Evolutionary conservation across 176 grass and related monocot genomes (phyloP), one percentile per base, ranked within the genome.

Genomic region (Carex scoparia): DNA sequence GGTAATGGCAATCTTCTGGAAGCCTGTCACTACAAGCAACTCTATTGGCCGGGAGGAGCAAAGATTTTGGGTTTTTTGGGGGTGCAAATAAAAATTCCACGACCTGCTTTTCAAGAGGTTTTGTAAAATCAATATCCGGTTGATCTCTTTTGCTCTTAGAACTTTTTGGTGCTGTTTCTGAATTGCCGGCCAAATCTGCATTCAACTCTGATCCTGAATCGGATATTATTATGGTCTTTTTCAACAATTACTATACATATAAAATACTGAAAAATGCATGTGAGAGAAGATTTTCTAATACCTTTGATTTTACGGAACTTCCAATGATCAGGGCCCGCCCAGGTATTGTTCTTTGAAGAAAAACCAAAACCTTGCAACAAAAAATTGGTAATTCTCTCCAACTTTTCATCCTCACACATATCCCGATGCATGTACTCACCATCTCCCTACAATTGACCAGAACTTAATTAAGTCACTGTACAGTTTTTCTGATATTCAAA

Each of bases 301-400:
- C 96, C 93, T 92, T 92, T 95, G 81, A 65, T 79, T 88, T 98
- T 98, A 60, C 31, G 81, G 89, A 92, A 98, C 70, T 95, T 98
- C 96, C 96, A 98, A 89, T 98, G 96, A 74, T 98, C 96, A 11
- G 93, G 96, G 80, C 96, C 96, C 78, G 96, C 95, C 95, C 92
- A 98, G 27, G 96, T 91, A 94, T 98, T 98, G 85, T 91, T 89
- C 84, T 92, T 98, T 56, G 88, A 92, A 84, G 89, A 87, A 79
- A 92, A 89, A 58, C 90, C 88, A 75, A 90, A 90, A 38, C 93
- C 91, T 85, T 89, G 78, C 38, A 89, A 92, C 85, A 98, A 91
- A 65, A 95, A 91, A 85, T 88, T 85, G 48, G 91, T 81, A 87
- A 98, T 89, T 88, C 86, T 94, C 19, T 94, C 91, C 7, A 89